Conservation (phyloP, 495 filamentous ascomycete genomes). For the Aspergillus funiculosus region DNA sequence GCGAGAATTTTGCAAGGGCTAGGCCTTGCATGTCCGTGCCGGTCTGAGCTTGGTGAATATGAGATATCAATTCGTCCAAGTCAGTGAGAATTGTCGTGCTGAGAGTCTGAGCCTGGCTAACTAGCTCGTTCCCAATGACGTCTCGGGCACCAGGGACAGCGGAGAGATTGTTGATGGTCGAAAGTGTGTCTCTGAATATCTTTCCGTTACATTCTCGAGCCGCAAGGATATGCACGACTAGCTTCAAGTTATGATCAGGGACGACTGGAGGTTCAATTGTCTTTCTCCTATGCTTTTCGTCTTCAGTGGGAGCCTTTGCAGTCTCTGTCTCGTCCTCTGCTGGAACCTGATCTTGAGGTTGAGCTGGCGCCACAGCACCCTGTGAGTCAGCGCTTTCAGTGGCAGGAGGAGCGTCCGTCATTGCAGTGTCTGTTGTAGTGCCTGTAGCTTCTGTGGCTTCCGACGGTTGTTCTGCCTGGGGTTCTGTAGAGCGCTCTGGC, state of each 20-base stretch:
- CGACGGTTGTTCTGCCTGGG: constrained; percentile 17
- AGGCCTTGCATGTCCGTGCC: constrained; percentile 93
- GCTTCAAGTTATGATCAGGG: constrained; percentile 79
- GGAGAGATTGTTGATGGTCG: constrained; percentile 96
- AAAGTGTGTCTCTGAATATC: constrained; percentile 93
- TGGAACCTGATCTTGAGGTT: constrained; percentile 20
- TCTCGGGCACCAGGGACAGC: constrained; percentile 84
- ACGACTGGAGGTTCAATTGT: constrained; percentile 78
- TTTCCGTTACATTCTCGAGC: constrained; percentile 94
- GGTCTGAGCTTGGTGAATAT: constrained; percentile 78
- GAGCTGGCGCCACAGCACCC: constrained; percentile 12
- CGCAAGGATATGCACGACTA: constrained; percentile 92
- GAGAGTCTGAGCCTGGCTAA: constrained; percentile 74
- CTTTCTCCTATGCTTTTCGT: constrained; percentile 64
- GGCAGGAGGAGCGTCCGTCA: constrained; percentile 38
- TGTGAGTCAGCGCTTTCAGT: constrained; percentile 29
- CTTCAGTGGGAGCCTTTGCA: constrained; percentile 42
- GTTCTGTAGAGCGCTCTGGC: constrained; percentile 25
- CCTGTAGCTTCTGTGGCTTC: constrained; percentile 19
- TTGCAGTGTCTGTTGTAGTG: constrained; percentile 33
- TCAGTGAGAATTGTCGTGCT: constrained; percentile 79
- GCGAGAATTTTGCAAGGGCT: constrained; percentile 91
- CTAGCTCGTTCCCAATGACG: constrained; percentile 84
- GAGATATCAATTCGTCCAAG: constrained; percentile 77
- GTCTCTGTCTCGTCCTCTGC: constrained; percentile 29